Percentiles rank a stretch among this genome's conserved stretches.
These are phyloP conservation scores for Escovopsis sp. DNA, from an alignment of 2,329 filamentous ascomycete genomes.

Conservation along the genomic window DNA sequence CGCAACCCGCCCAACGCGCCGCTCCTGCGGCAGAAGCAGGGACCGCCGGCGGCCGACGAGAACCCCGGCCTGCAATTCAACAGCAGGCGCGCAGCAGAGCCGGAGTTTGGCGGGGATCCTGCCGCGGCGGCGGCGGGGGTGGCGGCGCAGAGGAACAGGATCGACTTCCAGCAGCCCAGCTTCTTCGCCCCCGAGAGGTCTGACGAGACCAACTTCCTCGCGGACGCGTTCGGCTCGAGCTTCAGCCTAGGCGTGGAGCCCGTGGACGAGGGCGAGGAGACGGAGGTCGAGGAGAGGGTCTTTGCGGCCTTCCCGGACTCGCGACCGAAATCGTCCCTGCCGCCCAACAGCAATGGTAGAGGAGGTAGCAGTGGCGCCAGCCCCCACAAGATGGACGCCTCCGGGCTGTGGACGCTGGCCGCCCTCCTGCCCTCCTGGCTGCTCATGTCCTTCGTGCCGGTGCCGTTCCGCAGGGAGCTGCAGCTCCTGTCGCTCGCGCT, in stretches of 20 bases:
- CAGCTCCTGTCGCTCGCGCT: constrained; percentile 14
- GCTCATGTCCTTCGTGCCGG: constrained; percentile 6
- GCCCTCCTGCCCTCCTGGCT: constrained; percentile 15
- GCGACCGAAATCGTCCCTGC: too few relatives aligned
- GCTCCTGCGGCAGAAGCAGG: constrained; percentile 34
- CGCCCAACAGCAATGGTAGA: too few relatives aligned
- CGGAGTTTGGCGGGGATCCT: not conserved
- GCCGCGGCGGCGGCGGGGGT: not conserved
- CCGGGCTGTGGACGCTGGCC: constrained; percentile 11
- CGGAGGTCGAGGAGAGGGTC: not conserved
- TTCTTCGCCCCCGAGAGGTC: constrained; percentile 36
- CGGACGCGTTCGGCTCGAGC: constrained; percentile 29
- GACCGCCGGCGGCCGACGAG: constrained; percentile 9
- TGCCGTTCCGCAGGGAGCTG: constrained; percentile 14
- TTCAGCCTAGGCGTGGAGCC: constrained; percentile 25
- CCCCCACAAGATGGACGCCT: constrained; percentile 3
- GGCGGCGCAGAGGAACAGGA: constrained; percentile 10
- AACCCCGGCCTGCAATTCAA: constrained; percentile 5
- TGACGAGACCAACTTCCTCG: constrained; percentile 26
- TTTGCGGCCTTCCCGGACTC: not conserved
- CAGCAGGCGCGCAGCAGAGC: not conserved
- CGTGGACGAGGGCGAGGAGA: constrained; percentile 2
- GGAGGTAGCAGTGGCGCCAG: not conserved
- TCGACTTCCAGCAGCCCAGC: constrained; percentile 43
- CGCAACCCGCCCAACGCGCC: constrained; percentile 47